phyloP scores from a whole-genome alignment of 202 grass and related monocot genomes.

The Bolboschoenoplectus hybrid region DNA sequence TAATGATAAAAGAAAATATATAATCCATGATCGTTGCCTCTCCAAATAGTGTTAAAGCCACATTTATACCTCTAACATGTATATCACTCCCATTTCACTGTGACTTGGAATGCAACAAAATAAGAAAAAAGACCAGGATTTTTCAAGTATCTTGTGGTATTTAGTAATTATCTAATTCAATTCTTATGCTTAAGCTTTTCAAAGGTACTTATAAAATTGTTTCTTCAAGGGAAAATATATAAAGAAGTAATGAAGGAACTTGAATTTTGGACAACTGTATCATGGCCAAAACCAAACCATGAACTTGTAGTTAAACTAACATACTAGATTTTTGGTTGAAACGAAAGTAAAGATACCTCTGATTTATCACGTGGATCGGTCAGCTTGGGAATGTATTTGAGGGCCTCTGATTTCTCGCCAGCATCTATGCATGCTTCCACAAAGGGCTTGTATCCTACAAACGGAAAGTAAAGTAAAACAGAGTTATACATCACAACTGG shows the following conservation, averaged over 20 bases:
- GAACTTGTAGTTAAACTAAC: not conserved
- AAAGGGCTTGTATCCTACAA: slow-evolving; percentile 87
- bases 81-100: not conserved
- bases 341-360: slow-evolving; percentile 57
- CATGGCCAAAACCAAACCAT: slow-evolving; percentile 11
- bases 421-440: slow-evolving; percentile 99
- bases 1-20: slow-evolving; percentile 3
- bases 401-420: slow-evolving; percentile 83
- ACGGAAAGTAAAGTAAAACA: slow-evolving; percentile 18
- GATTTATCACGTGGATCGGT: slow-evolving; percentile 81
- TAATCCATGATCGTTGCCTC: slow-evolving; percentile 10
- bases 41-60: not conserved
- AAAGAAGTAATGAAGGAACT: not conserved
- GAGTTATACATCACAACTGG: not conserved
- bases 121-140: not conserved
- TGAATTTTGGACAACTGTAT: not conserved
- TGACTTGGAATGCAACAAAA: not conserved
- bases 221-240: not conserved
- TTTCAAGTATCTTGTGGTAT: not conserved
- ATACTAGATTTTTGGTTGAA: slow-evolving; percentile 20
- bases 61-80: not conserved
- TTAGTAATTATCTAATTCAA: slow-evolving; percentile 10
- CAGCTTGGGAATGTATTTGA: slow-evolving; percentile 86
- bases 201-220: not conserved
- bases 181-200: not conserved